phyloP scores from a whole-genome alignment of 148 eudicot species.

The Camellia japonica region DNA sequence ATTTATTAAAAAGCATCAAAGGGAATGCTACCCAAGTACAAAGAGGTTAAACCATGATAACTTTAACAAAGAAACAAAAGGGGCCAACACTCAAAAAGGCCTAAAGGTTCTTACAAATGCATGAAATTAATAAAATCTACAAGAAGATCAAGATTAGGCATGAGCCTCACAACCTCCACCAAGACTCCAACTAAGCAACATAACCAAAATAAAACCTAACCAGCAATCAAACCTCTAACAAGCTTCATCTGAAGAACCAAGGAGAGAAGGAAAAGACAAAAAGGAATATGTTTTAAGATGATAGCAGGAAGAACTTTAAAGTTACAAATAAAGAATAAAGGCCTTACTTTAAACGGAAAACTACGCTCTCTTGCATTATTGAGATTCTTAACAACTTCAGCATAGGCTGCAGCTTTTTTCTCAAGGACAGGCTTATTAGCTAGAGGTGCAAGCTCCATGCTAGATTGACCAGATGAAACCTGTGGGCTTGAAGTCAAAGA shows the following conservation, averaged over 20 bases:
- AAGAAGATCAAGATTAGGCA: no score
- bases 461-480: conserved; percentile 48
- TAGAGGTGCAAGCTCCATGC: conserved; percentile 62
- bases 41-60: no score
- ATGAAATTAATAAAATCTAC: no score
- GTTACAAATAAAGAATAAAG: not conserved
- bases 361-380: conserved; percentile 79
- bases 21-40: no score
- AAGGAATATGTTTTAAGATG: not conserved
- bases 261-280: not conserved
- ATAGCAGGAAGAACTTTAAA: conserved; percentile 13
- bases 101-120: no score
- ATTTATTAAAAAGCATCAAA: no score
- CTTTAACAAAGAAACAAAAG: no score
- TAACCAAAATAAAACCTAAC: not conserved
- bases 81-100: no score
- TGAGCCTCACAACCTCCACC: not conserved
- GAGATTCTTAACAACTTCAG: conserved; percentile 66
- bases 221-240: not conserved
- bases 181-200: not conserved
- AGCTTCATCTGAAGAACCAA: conserved; percentile 1
- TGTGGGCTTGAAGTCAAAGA: conserved; percentile 57
- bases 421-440: conserved; percentile 63
- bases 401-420: conserved; percentile 80
- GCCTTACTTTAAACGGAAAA: conserved; percentile 68